These are phyloP conservation scores for Wickerhamomyces chambardii DNA, from an alignment of 805 yeast genomes.

Conservation along the genomic window DNA sequence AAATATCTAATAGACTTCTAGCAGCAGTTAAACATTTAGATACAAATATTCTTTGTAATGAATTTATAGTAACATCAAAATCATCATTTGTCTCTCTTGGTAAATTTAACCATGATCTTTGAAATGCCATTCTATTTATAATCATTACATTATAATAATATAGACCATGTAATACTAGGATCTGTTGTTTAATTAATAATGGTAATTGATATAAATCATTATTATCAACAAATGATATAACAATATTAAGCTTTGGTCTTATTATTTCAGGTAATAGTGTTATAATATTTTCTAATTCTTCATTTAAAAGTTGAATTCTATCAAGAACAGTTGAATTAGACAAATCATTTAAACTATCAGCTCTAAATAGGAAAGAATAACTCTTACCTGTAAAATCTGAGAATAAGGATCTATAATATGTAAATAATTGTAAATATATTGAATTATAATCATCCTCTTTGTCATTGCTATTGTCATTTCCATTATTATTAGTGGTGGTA, in stretches of 20 bases:
- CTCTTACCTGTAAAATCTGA: too few species aligned
- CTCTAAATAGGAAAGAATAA: too few species aligned
- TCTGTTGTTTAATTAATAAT: slow-evolving; percentile 2
- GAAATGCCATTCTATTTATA: slow-evolving; percentile 18
- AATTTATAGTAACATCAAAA: not conserved
- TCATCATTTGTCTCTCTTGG: slow-evolving; percentile 4
- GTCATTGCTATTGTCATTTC: too few species aligned
- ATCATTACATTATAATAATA: slow-evolving; percentile 11
- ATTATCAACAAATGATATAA: not conserved
- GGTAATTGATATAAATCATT: not conserved
- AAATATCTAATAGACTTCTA: slow-evolving; percentile 7
- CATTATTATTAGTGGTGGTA: too few species aligned
- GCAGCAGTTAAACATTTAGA: slow-evolving; percentile 12
- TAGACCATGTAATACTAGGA: slow-evolving; percentile 10
- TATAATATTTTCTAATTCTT: slow-evolving; percentile 7
- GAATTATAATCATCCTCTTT: too few species aligned
- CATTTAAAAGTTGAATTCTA: slow-evolving; percentile 9
- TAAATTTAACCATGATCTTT: slow-evolving; percentile 15
- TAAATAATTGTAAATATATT: too few species aligned
- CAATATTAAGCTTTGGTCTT: slow-evolving; percentile 3
- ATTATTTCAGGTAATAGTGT: slow-evolving; percentile 3
- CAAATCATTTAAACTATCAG: too few species aligned
- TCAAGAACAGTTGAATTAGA: slow-evolving; percentile 2
- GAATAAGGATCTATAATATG: too few species aligned
- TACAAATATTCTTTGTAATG: slow-evolving; percentile 11